Conservation (phyloP, 805 yeast genomes). For the Saccharomycopsis sp. region DNA sequence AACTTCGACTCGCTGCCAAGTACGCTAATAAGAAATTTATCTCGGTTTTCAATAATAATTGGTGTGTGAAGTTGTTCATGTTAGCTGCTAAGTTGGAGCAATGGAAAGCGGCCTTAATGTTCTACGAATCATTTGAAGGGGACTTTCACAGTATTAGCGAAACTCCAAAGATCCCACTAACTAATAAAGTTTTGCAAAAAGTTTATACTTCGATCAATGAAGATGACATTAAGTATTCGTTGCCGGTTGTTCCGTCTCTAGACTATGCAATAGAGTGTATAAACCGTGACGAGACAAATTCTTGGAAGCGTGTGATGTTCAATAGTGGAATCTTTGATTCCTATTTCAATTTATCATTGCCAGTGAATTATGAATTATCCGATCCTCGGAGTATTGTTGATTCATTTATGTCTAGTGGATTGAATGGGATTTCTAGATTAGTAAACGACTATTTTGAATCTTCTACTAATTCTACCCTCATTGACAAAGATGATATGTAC, state of each 20-base stretch:
- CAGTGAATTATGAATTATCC: conserved; percentile 7
- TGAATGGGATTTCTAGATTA: conserved; percentile 50
- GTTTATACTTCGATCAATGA: conserved; percentile 54
- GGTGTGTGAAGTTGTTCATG: conserved; percentile 26
- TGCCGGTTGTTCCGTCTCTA: conserved; percentile 52
- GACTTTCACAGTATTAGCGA: conserved; percentile 19
- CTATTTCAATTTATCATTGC: conserved; percentile 23
- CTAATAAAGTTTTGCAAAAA: conserved; percentile 24
- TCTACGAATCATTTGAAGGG: conserved; percentile 38
- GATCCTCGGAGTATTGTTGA: conserved; percentile 5
- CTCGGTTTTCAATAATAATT: conserved; percentile 28
- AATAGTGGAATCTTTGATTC: conserved; percentile 54
- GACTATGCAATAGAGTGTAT: conserved; percentile 42
- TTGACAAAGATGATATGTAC: conserved; percentile 28
- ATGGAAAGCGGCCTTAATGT: conserved; percentile 39
- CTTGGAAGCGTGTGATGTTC: conserved; percentile 42
- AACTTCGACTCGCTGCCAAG: conserved; percentile 37
- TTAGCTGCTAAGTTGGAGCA: conserved; percentile 31
- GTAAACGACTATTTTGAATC: conserved; percentile 27
- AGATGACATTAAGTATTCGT: conserved; percentile 55
- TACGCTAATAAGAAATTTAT: conserved; percentile 25
- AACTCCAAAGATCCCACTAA: too few relatives aligned
- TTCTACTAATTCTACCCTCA: neutral
- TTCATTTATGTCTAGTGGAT: conserved; percentile 38
- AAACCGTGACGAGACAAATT: conserved; percentile 27